Percentiles rank a stretch among this genome's conserved stretches.
phyloP scores from a whole-genome alignment of 345 rosid species.

The Cardamine resedifolia region DNA sequence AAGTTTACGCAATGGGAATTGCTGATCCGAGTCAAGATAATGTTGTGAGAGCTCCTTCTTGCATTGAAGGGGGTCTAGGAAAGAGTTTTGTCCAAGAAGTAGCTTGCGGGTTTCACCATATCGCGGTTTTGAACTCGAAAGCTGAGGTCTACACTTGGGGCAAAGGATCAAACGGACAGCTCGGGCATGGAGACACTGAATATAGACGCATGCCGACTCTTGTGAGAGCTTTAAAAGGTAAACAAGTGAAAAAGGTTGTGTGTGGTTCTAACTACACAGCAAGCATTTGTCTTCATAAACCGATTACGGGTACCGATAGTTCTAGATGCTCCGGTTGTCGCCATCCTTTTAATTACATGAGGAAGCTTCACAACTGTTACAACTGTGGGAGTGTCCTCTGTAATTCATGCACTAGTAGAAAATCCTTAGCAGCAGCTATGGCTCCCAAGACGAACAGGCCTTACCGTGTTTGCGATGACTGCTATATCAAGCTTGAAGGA shows the following conservation, averaged over 20 bases:
- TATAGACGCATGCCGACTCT: slow-evolving; percentile 49
- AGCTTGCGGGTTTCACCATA: slow-evolving; percentile 62
- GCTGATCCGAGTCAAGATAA: slow-evolving; percentile 49
- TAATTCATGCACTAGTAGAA: slow-evolving; percentile 56
- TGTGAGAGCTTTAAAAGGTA: slow-evolving; percentile 57
- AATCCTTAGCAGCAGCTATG: slow-evolving; percentile 62
- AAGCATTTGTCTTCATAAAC: slow-evolving; percentile 59
- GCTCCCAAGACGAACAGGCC: slow-evolving; percentile 60
- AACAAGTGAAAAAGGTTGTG: slow-evolving; percentile 55
- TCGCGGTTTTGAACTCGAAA: slow-evolving; percentile 57
- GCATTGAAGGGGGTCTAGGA: slow-evolving; percentile 47
- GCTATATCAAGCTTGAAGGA: slow-evolving; percentile 52
- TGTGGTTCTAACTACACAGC: slow-evolving; percentile 63
- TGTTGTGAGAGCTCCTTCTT: slow-evolving; percentile 46
- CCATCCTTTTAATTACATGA: slow-evolving; percentile 52
- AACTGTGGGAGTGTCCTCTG: slow-evolving; percentile 65
- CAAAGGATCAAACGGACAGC: slow-evolving; percentile 59
- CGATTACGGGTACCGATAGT: slow-evolving; percentile 46
- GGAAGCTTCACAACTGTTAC: slow-evolving; percentile 64
- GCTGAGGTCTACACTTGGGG: slow-evolving; percentile 74
- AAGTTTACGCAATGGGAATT: slow-evolving; percentile 57
- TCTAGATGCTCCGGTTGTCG: slow-evolving; percentile 56
- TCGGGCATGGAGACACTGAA: slow-evolving; percentile 60
- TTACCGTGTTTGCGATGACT: slow-evolving; percentile 65
- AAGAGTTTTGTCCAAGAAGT: slow-evolving; percentile 53